These are phyloP conservation scores for Escallonia herrerae DNA, from an alignment of 129 eudicot species.

Conservation along the genomic window DNA sequence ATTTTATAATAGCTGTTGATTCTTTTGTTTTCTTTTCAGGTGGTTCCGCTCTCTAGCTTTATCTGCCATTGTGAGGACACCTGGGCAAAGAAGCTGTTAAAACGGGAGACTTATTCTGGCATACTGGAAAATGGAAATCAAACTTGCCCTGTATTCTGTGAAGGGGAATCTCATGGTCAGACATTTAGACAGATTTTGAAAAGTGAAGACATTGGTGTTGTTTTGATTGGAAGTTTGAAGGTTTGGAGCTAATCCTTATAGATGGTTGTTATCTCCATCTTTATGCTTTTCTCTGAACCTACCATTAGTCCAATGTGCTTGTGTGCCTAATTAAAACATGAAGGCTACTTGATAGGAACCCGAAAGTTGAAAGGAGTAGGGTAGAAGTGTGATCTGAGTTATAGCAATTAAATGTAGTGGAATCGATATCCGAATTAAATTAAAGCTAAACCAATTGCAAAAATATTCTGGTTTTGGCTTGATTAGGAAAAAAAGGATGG, in stretches of 20 bases:
- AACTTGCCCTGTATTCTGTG: conserved; percentile 27
- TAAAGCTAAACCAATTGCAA: no score
- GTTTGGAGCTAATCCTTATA: conserved; percentile 17
- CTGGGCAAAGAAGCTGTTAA: conserved; percentile 32
- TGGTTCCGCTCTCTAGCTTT: conserved; percentile 57
- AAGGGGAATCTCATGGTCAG: conserved; percentile 39
- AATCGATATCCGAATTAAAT: no score
- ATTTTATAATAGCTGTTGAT: no score
- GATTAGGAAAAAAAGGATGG: no score
- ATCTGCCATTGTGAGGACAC: conserved; percentile 44
- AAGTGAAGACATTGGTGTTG: conserved; percentile 54
- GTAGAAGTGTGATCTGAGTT: no score
- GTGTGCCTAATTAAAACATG: not conserved
- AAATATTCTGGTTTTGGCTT: no score
- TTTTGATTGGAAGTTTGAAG: conserved; percentile 67
- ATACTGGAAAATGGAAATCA: conserved; percentile 12
- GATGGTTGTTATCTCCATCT: no score
- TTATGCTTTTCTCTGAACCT: not conserved
- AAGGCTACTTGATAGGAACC: not conserved
- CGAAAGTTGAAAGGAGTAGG: not conserved
- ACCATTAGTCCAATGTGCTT: not conserved
- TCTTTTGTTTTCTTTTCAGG: conserved; percentile 31
- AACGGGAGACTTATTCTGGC: conserved; percentile 15
- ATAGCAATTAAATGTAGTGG: no score
- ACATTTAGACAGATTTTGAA: conserved; percentile 38